phyloP scores from a whole-genome alignment of 2,329 filamentous ascomycete species.

The Seiridium unicorne region DNA sequence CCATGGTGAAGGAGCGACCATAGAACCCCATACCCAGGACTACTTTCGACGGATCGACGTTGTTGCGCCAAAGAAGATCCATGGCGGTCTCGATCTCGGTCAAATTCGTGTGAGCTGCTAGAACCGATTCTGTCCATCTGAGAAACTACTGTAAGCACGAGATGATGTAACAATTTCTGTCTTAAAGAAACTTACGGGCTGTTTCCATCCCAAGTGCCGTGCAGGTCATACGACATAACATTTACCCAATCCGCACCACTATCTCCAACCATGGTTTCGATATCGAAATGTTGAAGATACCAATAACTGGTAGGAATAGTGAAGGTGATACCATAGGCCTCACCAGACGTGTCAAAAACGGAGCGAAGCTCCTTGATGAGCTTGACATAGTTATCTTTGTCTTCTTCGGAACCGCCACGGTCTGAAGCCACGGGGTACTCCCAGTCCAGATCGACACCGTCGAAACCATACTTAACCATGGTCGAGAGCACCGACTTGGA shows the following conservation, averaged over 20 bases:
- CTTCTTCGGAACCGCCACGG: constrained; percentile 18
- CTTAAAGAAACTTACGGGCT: constrained; percentile 11
- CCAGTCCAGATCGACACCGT: constrained; percentile 10
- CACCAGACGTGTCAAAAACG: constrained; percentile 12
- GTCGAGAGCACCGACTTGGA: constrained; percentile 17
- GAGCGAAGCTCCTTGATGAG: constrained; percentile 15
- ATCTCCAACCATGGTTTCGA: constrained; percentile 10
- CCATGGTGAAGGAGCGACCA: constrained; percentile 24
- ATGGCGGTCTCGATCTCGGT: constrained; percentile 39
- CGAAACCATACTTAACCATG: constrained; percentile 18
- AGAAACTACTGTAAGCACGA: background rate
- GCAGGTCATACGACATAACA: constrained; percentile 38
- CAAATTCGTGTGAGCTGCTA: constrained; percentile 39
- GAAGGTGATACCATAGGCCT: constrained; percentile 9
- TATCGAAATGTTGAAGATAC: constrained; percentile 26
- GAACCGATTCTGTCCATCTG: constrained; percentile 19
- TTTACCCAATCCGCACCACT: constrained; percentile 11
- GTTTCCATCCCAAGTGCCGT: constrained; percentile 37
- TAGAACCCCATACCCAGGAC: constrained; percentile 43
- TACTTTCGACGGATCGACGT: constrained; percentile 37
- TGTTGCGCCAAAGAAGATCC: constrained; percentile 43
- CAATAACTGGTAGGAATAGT: constrained; percentile 16
- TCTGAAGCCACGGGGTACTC: constrained; percentile 11
- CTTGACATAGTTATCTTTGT: constrained; percentile 21
- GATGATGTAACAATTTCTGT: background rate